These are phyloP conservation scores for Leccinum barrowsii DNA, from an alignment of 768 basidiomycete species.

Conservation along the genomic window DNA sequence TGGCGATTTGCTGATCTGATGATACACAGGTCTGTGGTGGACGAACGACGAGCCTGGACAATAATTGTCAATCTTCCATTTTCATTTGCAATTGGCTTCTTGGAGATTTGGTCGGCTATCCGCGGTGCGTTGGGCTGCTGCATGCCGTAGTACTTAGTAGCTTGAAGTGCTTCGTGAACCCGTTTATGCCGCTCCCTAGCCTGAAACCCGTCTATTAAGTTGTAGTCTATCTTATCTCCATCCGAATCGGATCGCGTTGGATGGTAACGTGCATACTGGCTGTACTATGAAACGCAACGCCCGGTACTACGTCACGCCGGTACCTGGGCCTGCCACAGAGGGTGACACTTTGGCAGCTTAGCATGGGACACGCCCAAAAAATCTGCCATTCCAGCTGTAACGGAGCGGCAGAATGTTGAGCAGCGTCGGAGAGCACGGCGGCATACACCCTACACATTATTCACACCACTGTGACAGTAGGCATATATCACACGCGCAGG, in stretches of 20 bases:
- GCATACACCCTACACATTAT: not conserved
- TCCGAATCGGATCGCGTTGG: not conserved
- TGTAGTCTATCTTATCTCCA: conserved; percentile 7
- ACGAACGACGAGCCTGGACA: conserved; percentile 7
- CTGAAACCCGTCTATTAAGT: conserved; percentile 10
- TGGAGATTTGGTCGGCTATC: conserved; percentile 21
- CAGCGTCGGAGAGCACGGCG: not conserved
- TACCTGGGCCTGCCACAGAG: conserved; percentile 1
- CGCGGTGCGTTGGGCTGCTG: conserved; percentile 17
- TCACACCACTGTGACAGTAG: conserved; percentile 6
- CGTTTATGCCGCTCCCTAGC: conserved; percentile 1
- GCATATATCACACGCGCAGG: conserved; percentile 6
- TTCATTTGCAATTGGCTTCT: conserved; percentile 10
- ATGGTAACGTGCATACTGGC: not conserved
- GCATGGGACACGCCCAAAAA: not conserved
- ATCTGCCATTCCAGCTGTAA: not conserved
- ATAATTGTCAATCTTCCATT: conserved; percentile 9
- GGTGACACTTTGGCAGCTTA: conserved; percentile 3
- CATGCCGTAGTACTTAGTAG: not conserved
- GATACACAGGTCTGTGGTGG: conserved; percentile 5
- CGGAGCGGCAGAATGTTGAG: not conserved
- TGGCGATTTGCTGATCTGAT: conserved; percentile 7
- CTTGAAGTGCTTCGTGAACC: not conserved
- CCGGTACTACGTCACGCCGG: not conserved
- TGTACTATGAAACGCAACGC: not conserved